Conservation (phyloP, 768 basidiomycete species). For the Tylopilus sp. region DNA sequence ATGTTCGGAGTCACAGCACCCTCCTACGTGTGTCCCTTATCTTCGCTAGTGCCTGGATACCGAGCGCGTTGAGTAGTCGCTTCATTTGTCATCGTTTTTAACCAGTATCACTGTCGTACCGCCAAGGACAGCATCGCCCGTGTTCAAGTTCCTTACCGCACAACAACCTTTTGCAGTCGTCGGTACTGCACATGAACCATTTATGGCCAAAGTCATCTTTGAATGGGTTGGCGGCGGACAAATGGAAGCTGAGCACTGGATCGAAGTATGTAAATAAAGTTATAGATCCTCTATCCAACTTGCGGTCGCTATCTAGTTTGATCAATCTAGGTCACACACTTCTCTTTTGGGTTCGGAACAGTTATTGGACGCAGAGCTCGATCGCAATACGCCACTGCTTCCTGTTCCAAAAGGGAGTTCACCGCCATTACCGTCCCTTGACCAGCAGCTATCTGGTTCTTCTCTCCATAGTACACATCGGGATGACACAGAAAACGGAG, state of each 20-base stretch:
- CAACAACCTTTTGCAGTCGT: constrained; percentile 41
- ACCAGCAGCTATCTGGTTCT: constrained; percentile 15
- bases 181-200: constrained; percentile 42
- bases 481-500: neutral
- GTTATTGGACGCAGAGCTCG: constrained; percentile 47
- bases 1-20: constrained; percentile 42
- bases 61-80: constrained; percentile 18
- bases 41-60: neutral
- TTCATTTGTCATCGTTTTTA: constrained; percentile 32
- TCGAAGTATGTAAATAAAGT: constrained; percentile 37
- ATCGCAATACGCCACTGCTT: constrained; percentile 40
- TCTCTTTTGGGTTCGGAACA: constrained; percentile 48
- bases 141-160: constrained; percentile 33
- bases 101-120: constrained; percentile 38
- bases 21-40: constrained; percentile 40
- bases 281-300: neutral
- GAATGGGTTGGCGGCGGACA: constrained; percentile 42
- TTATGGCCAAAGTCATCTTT: constrained; percentile 41
- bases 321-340: constrained; percentile 34
- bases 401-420: constrained; percentile 23
- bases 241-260: constrained; percentile 50
- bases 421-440: constrained; percentile 27
- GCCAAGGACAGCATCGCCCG: constrained; percentile 29
- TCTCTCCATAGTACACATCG: neutral
- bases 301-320: constrained; percentile 35